Base-by-base conservation (phyloP, 768 basidiomycete species). In the Lactarius tabidus region DNA sequence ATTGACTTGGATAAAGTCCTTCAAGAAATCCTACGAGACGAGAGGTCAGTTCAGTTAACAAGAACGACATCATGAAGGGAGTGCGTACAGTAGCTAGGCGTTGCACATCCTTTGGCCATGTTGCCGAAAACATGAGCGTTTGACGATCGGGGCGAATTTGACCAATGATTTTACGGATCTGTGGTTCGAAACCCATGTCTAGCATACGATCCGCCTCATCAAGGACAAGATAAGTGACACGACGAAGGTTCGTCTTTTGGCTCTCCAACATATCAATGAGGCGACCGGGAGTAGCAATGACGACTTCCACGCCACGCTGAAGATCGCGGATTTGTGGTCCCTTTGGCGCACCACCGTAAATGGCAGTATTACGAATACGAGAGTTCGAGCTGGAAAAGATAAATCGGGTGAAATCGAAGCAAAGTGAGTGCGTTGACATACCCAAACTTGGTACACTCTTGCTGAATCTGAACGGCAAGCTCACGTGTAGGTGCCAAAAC, bases 101-200 rank as follows among this genome's bases (percentile, higher is more conserved):
- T 79, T 99, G 97, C 4, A 99, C 97, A 72, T 99, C 97, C 78
- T 98, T 98, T 17, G 97, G 97, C 97, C 97, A 99, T 8, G 97
- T 99, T 15, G 97, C 97, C 60, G 94, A 97, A 82, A 99, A 99
- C 88, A 99, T 97, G 70, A 98, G 84, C 1, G 97, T 99, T 75
- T 99, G 97, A 72, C 97, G 86, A 80, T 99, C 97, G 51, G 97
- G 97, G 45, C 97, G 88, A 73, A 99, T 95, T 77, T 99, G 97
- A 70, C 88, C 82, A 70, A 98, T 92, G 69, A 99, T 98, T 80
- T 98, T 98, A 74, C 95, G 85, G 74, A 99, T 98, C 76, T 99
- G 97, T 60, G 97, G 97, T 79, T 99, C 97, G 80, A 99, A 99
- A 82, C 97, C 97, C 97, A 99, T 99, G 81, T 99, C 97, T 69